phyloP scores from a whole-genome alignment of 148 eudicot species.

The Mesembryanthemum crystallinum region DNA sequence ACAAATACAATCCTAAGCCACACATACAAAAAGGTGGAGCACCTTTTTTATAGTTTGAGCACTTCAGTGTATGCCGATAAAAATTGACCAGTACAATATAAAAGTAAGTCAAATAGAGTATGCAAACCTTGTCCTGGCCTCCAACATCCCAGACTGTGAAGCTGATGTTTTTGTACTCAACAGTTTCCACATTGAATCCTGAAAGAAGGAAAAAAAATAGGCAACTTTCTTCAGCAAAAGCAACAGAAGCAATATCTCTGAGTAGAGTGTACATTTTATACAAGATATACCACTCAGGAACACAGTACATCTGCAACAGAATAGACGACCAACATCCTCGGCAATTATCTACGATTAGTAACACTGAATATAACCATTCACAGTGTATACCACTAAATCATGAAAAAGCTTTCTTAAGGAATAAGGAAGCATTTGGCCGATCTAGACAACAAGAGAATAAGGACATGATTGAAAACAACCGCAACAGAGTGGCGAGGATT shows the following conservation, averaged over 20 bases:
- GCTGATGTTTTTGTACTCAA: constrained; percentile 73
- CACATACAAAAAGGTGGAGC: neutral
- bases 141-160: constrained; percentile 83
- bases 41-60: neutral
- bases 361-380: too few relatives aligned
- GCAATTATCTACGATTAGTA: too few relatives aligned
- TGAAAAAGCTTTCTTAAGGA: too few relatives aligned
- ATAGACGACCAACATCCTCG: too few relatives aligned
- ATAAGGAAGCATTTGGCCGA: neutral
- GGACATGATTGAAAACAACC: neutral
- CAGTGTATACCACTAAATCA: too few relatives aligned
- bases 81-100: neutral
- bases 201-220: constrained; percentile 7
- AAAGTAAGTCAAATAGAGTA: neutral
- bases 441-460: neutral
- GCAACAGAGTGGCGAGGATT: neutral
- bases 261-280: neutral
- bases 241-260: neutral
- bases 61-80: neutral
- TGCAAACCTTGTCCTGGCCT: constrained; percentile 66
- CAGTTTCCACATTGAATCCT: constrained; percentile 72
- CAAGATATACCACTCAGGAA: neutral
- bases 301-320: too few relatives aligned
- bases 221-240: constrained; percentile 10
- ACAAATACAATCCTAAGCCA: neutral